Base-by-base conservation (phyloP, 179 eudicot genomes). In the Beta corolliflora region DNA sequence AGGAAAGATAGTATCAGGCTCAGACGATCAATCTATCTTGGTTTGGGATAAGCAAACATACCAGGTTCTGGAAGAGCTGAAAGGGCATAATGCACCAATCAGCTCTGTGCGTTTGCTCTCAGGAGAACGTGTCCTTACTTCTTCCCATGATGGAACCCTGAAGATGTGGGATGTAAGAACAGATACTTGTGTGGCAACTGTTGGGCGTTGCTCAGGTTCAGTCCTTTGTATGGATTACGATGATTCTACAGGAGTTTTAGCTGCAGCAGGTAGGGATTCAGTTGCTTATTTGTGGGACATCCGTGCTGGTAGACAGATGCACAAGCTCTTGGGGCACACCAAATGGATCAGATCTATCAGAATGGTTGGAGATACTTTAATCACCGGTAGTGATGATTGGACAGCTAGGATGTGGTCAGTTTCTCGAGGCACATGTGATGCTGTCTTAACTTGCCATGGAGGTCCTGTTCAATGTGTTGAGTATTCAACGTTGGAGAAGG, bases 101-200 rank as follows among this genome's bases (percentile, higher is more conserved):
- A 92, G 92, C 86, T 89, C 88, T 84, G 93, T 89, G 15, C 94
- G 93, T 77, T 90, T 94, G 98, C 91, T 96, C 70, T 93, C 99
- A 7, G 99, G 99, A 65, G 97, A 93, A 81, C 99, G 99, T 69
- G 98, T 94, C 73, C 92, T 96, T 60, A 87, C 98, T 72, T 89
- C 99, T 71, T 88, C 96, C 73, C 94, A 92, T 82, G 99, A 96
- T 85, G 99, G 99, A 71, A 94, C 93, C 21, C 84, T 96, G 74
- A 94, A 92, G 83, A 96, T 96, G 99, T 96, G 99, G 99, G 99
- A 96, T 81, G 99, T 94, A 68, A 89, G 99, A 82, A 94, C 97
- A 14, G 96, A 93, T 76, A 84, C 96, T n/a, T 94, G 98, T 83
- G 97, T 92, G 60, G 99, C 98, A 71, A 96, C 95, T 29, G 97